Evolutionary conservation across 352 stramenopile genomes (phyloP).

Genomic region (Pythium insidiosum): DNA sequence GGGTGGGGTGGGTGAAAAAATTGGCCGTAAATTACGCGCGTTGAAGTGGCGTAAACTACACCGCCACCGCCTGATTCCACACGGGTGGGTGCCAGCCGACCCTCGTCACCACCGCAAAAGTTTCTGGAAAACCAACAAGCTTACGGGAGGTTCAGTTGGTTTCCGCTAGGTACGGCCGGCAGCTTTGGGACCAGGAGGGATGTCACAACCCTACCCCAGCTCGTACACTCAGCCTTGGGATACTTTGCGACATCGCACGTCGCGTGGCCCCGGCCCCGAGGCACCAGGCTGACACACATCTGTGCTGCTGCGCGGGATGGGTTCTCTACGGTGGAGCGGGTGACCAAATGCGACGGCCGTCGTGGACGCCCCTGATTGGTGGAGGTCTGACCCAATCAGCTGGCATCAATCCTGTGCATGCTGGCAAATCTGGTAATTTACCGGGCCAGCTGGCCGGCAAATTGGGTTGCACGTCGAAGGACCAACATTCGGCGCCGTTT

Average conservation of each 20-base stretch:
- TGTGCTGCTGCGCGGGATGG: background rate
- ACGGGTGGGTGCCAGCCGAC: background rate
- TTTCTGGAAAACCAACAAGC: too few relatives aligned
- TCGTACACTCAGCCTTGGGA: too few relatives aligned
- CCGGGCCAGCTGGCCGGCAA: background rate
- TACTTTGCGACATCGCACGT: too few relatives aligned
- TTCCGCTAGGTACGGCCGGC: slow-evolving; percentile 14
- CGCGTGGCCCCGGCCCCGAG: too few relatives aligned
- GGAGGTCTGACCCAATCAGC: slow-evolving; percentile 3
- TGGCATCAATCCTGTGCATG: background rate
- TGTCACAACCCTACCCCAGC: slow-evolving; percentile 16
- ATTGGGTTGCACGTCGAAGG: slow-evolving; percentile 20
- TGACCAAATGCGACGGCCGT: slow-evolving; percentile 11
- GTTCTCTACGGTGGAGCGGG: background rate
- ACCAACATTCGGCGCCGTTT: too few relatives aligned
- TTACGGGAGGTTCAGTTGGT: slow-evolving; percentile 13
- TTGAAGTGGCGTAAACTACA: background rate
- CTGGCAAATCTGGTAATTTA: slow-evolving; percentile 7
- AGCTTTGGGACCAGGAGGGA: slow-evolving; percentile 10
- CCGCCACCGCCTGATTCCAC: background rate
- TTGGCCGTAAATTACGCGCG: slow-evolving; percentile 13
- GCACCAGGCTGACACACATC: background rate
- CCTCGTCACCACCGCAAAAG: slow-evolving; percentile 9
- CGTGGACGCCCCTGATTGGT: slow-evolving; percentile 13
- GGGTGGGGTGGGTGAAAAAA: background rate